Percentiles rank a stretch among this genome's conserved stretches.
Conservation (phyloP, 495 filamentous ascomycete species). For the Aspergillus hancockii region DNA sequence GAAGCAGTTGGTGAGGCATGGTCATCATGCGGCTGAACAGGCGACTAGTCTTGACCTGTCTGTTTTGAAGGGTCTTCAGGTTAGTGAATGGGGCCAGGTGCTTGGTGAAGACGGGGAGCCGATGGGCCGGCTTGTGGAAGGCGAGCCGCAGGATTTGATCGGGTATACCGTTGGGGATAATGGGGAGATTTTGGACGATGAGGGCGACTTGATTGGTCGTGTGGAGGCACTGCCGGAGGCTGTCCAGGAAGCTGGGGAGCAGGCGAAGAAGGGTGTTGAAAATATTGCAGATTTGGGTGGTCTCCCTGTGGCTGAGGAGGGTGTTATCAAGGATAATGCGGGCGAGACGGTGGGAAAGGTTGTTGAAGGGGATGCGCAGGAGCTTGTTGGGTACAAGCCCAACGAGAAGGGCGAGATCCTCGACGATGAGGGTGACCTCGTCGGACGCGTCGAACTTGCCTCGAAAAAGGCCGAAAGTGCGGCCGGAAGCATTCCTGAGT, state of each 20-base stretch:
- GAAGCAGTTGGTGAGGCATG: conserved; percentile 21
- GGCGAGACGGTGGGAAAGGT: conserved; percentile 59
- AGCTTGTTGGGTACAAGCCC: conserved; percentile 58
- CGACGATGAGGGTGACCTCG: conserved; percentile 64
- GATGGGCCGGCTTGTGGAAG: conserved; percentile 42
- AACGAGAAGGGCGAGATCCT: conserved; percentile 65
- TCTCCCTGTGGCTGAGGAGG: conserved; percentile 57
- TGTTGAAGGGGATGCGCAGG: conserved; percentile 61
- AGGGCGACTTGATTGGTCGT: conserved; percentile 49
- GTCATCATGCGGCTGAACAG: conserved; percentile 33
- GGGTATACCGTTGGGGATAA: conserved; percentile 55
- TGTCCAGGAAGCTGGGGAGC: conserved; percentile 28
- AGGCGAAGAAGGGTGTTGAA: conserved; percentile 22
- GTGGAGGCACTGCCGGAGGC: conserved; percentile 41
- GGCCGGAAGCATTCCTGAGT: conserved; percentile 12
- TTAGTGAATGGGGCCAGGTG: conserved; percentile 49
- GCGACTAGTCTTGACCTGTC: conserved; percentile 57
- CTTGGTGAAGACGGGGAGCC: conserved; percentile 41
- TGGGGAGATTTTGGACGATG: conserved; percentile 53
- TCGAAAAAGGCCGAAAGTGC: conserved; percentile 27
- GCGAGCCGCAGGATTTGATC: conserved; percentile 43
- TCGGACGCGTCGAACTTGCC: conserved; percentile 57
- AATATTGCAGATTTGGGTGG: conserved; percentile 57
- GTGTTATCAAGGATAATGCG: conserved; percentile 53
- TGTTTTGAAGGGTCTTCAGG: conserved; percentile 64